Percentiles rank a stretch among this genome's conserved stretches.
These are phyloP conservation scores for Exophiala spinifera DNA, from an alignment of 2,329 filamentous ascomycete species.

Conservation along the genomic window DNA sequence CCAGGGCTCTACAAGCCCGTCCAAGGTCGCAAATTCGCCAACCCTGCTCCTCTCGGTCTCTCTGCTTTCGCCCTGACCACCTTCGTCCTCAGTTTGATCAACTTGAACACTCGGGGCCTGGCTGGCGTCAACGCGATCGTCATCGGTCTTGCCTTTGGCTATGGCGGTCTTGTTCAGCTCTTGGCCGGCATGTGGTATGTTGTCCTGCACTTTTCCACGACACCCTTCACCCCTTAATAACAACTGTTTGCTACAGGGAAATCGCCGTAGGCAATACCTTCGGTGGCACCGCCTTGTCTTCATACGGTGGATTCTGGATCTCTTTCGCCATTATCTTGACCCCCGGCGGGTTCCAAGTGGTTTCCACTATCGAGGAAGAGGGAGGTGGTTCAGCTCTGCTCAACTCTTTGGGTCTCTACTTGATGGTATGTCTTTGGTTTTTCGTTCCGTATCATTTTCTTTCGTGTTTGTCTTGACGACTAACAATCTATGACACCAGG, in stretches of 20 bases:
- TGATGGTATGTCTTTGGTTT: slow-evolving; percentile 50
- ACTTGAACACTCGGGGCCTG: slow-evolving; percentile 63
- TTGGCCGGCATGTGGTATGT: slow-evolving; percentile 81
- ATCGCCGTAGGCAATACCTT: slow-evolving; percentile 87
- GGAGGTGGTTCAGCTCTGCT: slow-evolving; percentile 43
- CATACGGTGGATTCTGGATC: slow-evolving; percentile 83
- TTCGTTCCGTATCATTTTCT: too few species aligned
- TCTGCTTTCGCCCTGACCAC: slow-evolving; percentile 78
- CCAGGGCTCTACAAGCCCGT: slow-evolving; percentile 65
- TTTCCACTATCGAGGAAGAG: slow-evolving; percentile 41
- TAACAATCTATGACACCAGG: slow-evolving; percentile 38
- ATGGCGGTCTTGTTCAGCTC: slow-evolving; percentile 75
- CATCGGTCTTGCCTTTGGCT: slow-evolving; percentile 67
- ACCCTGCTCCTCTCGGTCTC: slow-evolving; percentile 74
- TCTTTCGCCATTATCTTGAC: slow-evolving; percentile 69
- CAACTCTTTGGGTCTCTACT: slow-evolving; percentile 69
- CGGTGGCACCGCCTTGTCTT: slow-evolving; percentile 75
- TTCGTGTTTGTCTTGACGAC: too few species aligned
- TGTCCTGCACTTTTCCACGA: not conserved
- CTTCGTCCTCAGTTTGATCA: slow-evolving; percentile 73
- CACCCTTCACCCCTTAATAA: not conserved
- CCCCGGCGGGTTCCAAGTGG: slow-evolving; percentile 63
- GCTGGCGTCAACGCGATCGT: slow-evolving; percentile 61
- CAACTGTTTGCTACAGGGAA: slow-evolving; percentile 58
- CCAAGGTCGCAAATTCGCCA: slow-evolving; percentile 68